phyloP scores from a whole-genome alignment of 441 rosid genomes.

The Daphne laureola region DNA sequence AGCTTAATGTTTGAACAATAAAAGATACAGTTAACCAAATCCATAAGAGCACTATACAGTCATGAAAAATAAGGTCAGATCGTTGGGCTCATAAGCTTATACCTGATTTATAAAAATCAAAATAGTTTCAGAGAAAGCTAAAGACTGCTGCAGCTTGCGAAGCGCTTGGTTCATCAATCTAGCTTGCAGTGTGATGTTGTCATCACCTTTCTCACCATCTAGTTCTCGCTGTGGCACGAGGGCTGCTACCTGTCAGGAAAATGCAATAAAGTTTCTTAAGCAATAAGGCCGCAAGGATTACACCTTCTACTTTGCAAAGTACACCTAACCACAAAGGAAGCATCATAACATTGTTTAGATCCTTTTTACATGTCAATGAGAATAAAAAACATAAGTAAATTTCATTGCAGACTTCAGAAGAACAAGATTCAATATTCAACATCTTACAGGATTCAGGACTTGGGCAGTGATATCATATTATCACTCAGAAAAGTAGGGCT shows the following conservation, averaged over 20 bases:
- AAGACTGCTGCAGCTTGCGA: constrained; percentile 88
- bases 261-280: background rate
- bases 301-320: background rate
- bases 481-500: too few species aligned
- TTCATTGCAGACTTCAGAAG: too few species aligned
- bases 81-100: background rate
- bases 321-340: too few species aligned
- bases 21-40: too few species aligned
- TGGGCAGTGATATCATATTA: too few species aligned
- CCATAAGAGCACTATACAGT: too few species aligned
- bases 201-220: constrained; percentile 99
- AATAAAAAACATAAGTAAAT: too few species aligned
- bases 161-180: constrained; percentile 98
- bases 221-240: constrained; percentile 98
- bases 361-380: constrained; percentile 1
- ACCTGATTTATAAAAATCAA: constrained; percentile 92
- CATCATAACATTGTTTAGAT: background rate
- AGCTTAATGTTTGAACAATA: too few species aligned
- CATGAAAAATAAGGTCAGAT: too few species aligned
- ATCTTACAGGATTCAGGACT: too few species aligned
- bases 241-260: constrained; percentile 70
- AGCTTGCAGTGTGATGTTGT: constrained; percentile 99
- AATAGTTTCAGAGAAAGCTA: constrained; percentile 72
- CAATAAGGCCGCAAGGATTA: background rate
- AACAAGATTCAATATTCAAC: too few species aligned